Base-by-base conservation (phyloP, 208 protist genomes). In the Lotmaria passim region DNA sequence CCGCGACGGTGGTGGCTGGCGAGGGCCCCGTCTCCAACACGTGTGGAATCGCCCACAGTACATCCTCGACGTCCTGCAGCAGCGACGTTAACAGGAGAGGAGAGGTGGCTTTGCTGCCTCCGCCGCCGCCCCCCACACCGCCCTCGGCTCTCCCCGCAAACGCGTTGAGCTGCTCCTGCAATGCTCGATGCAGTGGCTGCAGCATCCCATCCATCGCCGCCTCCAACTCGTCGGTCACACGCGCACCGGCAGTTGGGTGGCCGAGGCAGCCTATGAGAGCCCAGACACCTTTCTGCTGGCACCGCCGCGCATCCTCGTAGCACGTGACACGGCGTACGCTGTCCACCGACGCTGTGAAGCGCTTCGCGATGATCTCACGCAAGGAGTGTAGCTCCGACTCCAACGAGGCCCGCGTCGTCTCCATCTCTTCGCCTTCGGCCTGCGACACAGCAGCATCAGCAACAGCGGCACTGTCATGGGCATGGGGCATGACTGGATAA, bases 331-430 rank as follows among this genome's bases (percentile, higher is more conserved):
- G 23, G 8, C 59, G 68, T 28, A 74, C 23, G 17, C 12, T 59
- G 10, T 74, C 68, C 17, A 74, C 38, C 2, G 62, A 60, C 0
- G 80, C 55, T 15, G 62, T 78, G 28, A 93, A 75, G 23, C 81
- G 83, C 50, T 82, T 87, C 2, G 71, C 65, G 34, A 88, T 51
- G 24, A 78, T 73, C 44, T 72, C 67, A 3, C 80, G 76, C 62
- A 93, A 58, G 1, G 79, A 75, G 33, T 77, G 61, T 19, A 93
- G 77, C 62, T 90, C 87, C 21, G 64, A 63, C 34, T 75, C 71
- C 1, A 88, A 68, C 23, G 81, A 85, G 11, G 62, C 24, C 21
- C 39, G 55, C 7, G 73, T 72, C 60, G 57, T 52, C 47, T 78
- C 68, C 21, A 28, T 53, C 51, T 79, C 77, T 10, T 67, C 68